phyloP scores from a whole-genome alignment of 371 early-diverging fungal genomes.

The Rhizopus sp. region DNA sequence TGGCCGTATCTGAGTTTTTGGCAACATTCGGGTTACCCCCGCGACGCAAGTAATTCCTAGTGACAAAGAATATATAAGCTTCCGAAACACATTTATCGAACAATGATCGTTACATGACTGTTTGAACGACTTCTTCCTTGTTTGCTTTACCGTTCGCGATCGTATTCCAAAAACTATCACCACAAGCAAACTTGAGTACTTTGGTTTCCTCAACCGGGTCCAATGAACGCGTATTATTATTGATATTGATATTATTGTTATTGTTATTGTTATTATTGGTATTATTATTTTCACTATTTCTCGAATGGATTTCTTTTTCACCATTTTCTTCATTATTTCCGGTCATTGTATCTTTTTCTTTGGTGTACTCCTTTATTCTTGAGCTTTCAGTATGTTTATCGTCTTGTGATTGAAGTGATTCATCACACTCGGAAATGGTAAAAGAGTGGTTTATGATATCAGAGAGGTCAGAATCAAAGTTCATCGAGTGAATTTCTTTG shows the following conservation, averaged over 20 bases:
- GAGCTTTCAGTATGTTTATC: no score
- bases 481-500: no score
- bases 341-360: no score
- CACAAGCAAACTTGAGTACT: slow-evolving; percentile 34
- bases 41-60: slow-evolving; percentile 44
- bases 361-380: no score
- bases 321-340: neutral
- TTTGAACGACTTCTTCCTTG: slow-evolving; percentile 30
- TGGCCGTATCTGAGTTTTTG: slow-evolving; percentile 34
- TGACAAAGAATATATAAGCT: neutral
- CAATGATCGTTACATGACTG: slow-evolving; percentile 26
- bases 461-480: no score
- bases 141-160: slow-evolving; percentile 34
- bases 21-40: slow-evolving; percentile 52
- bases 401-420: no score
- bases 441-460: no score
- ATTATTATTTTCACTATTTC: neutral
- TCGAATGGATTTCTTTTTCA: neutral
- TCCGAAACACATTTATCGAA: neutral
- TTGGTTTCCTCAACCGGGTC: neutral
- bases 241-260: neutral
- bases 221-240: neutral
- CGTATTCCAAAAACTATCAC: slow-evolving; percentile 48
- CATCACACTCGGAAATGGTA: no score
- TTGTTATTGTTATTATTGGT: slow-evolving; percentile 2